These are phyloP conservation scores for Colletotrichum sp. DNA, from an alignment of 2,329 filamentous ascomycete genomes.

Conservation along the genomic window DNA sequence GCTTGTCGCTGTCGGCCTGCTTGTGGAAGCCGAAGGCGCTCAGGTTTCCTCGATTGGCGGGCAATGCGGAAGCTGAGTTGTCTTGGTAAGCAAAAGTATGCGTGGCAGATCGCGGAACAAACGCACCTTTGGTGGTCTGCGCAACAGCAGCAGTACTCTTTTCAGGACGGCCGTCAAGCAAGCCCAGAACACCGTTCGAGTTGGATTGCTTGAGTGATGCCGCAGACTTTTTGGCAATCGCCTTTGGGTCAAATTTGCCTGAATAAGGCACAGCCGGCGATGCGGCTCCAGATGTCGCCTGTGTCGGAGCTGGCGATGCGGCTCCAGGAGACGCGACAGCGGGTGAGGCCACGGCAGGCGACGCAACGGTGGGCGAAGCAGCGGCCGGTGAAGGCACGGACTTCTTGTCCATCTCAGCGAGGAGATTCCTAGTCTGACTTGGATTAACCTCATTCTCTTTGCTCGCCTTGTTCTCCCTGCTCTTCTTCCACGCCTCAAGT, in stretches of 20 bases:
- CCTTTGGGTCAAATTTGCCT: conserved; percentile 87
- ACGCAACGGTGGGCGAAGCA: conserved; percentile 53
- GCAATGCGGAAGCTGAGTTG: conserved; percentile 55
- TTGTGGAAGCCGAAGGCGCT: conserved; percentile 86
- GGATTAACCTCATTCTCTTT: conserved; percentile 73
- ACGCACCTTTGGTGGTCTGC: conserved; percentile 41
- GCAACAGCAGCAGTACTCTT: conserved; percentile 35
- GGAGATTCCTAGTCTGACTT: conserved; percentile 68
- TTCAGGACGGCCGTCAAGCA: conserved; percentile 45
- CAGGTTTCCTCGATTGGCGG: conserved; percentile 75
- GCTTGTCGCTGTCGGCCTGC: conserved; percentile 67
- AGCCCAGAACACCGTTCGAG: conserved; percentile 54
- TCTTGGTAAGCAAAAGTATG: conserved; percentile 26
- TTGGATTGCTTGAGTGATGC: conserved; percentile 61
- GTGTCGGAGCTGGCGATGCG: conserved; percentile 31
- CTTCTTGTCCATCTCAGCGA: conserved; percentile 77
- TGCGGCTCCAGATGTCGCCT: conserved; percentile 45
- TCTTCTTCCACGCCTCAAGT: conserved; percentile 91
- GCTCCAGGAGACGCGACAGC: conserved; percentile 8
- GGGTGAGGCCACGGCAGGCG: conserved; percentile 56
- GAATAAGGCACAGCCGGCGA: conserved; percentile 67
- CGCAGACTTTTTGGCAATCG: conserved; percentile 79
- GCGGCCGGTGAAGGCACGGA: conserved; percentile 48
- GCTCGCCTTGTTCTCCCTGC: conserved; percentile 77
- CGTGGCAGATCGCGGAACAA: neutral